Base-by-base conservation (phyloP, 345 rosid species). In the Microcos paniculata region DNA sequence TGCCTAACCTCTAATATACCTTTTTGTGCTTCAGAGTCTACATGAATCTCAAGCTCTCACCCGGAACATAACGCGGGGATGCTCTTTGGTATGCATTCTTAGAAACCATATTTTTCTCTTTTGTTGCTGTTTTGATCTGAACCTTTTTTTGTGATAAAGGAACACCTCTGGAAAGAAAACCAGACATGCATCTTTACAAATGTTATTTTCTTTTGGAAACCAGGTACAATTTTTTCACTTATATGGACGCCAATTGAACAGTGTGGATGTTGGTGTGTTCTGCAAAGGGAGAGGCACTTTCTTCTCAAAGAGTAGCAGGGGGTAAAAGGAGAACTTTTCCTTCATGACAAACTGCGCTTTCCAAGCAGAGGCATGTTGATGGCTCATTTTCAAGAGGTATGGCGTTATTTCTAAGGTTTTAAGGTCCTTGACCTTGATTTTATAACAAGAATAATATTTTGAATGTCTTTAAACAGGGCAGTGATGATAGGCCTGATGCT, bases 171-270 rank as follows among this genome's bases (percentile, higher is more conserved):
- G 8, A 46, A 59, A 26, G 69, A 30, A 45, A 45, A 59, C 1
- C 10, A 16, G 55, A 31, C 65, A 59, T 46, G n/a, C 35, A 72
- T 45, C 8, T 4, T 45, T n/a, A 14, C 46, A 8, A 35, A 59
- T 79, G 30, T 55, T 62, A n/a, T n/a, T 71, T 82, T 15, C 56
- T 23, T 80, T 75, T 61, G 71, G 43, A 58, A 84, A 64, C 61
- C 80, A 95, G 99, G 88, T 95, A 45, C 86, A 86, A 56, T 95
- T 95, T 82, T 93, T 95, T 84, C 98, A 91, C 56, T 84, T 95
- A 74, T 95, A 93, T 71, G 99, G 99, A 23, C 80, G 97, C 72
- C 88, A 90, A 68, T 81, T 95, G 80, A 93, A 93, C 85, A 87
- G 91, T 1, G 35, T 76, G 0, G 88, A 90, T 83, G 98, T 95